Base-by-base conservation (phyloP, 257 asterid genomes). In the Gentiana straminea region DNA sequence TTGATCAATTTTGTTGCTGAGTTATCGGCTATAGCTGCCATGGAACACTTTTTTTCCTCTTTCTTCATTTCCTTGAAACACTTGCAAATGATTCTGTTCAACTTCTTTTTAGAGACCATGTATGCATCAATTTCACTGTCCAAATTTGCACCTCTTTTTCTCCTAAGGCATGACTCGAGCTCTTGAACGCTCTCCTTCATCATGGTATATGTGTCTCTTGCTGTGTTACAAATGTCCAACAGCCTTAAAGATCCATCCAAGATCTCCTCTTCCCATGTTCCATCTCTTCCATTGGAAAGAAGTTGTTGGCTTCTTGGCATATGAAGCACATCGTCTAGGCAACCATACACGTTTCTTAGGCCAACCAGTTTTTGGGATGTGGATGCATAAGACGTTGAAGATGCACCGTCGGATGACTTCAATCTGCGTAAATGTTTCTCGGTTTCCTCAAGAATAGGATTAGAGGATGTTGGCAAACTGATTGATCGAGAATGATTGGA, bases 401-500 rank as follows among this genome's bases (percentile, higher is more conserved):
- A 34, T 39, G 66, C 37, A 1, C 37, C 60, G 3, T 54, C 35
- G 0, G 63, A 67, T 8, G 66, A 51, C 24, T 24, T 2, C 10
- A 45, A 49, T 5, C 24, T 46, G 0, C 39, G 58, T 46, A 75
- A 35, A 3, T 64, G 65, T 54, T 70, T 63, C 55, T 66, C 68
- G 7, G 66, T 66, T 5, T 8, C 36, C 0, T 49, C 46, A 24
- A 65, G 33, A 43, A 64, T 48, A 43, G 79, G 77, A 73, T 69
- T 66, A 49, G 62, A 33, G 45, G 35, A 7, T 11, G 68, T 52
- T 41, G 81, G 70, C n/a, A 75, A 58, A 60, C 75, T 75, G 51
- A 33, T 68, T 5, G 75, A 71, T 47, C 73, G 62, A 37, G 43
- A 33, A 34, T 56, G 80, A 57, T 7, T 11, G 50, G 69, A 35